Conservation (phyloP, 345 rosid species). For the Eucalyptus coolabah region DNA sequence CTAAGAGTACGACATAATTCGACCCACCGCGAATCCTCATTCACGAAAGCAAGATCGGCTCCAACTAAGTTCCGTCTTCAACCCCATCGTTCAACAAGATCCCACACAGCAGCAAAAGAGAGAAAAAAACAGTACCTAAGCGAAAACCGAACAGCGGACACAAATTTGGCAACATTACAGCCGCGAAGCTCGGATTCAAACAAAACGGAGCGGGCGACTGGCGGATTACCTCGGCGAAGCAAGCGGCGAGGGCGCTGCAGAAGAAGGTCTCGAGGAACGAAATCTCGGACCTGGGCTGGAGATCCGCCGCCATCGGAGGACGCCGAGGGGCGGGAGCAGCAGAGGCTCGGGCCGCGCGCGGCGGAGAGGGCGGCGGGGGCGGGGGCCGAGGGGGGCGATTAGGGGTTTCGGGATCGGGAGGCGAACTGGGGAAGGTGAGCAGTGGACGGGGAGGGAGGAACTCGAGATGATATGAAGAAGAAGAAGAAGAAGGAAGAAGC, state of each 20-base stretch:
- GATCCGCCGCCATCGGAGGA: not conserved
- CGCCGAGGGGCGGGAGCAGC: not conserved
- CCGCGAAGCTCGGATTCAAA: not conserved
- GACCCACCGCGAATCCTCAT: not conserved
- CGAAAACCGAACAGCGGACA: not conserved
- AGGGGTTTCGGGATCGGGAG: not conserved
- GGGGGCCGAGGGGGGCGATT: not conserved
- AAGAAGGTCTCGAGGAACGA: constrained; percentile 76
- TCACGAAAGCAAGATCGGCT: not conserved
- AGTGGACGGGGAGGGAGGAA: not conserved
- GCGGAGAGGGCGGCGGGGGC: not conserved
- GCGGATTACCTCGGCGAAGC: constrained; percentile 81
- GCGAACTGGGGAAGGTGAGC: not conserved
- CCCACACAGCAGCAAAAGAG: not conserved
- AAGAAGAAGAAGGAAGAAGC: not conserved
- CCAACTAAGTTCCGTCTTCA: not conserved
- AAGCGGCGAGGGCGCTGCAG: constrained; percentile 96
- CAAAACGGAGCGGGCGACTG: not conserved
- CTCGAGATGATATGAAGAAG: not conserved
- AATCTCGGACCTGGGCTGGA: constrained; percentile 34
- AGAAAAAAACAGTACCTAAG: not conserved
- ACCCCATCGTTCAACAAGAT: not conserved
- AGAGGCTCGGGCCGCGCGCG: not conserved
- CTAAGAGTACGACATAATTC: not conserved
- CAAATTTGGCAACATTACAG: not conserved